These are phyloP conservation scores for Aspergillus amoenus DNA, from an alignment of 2,329 filamentous ascomycete species.

Conservation along the genomic window DNA sequence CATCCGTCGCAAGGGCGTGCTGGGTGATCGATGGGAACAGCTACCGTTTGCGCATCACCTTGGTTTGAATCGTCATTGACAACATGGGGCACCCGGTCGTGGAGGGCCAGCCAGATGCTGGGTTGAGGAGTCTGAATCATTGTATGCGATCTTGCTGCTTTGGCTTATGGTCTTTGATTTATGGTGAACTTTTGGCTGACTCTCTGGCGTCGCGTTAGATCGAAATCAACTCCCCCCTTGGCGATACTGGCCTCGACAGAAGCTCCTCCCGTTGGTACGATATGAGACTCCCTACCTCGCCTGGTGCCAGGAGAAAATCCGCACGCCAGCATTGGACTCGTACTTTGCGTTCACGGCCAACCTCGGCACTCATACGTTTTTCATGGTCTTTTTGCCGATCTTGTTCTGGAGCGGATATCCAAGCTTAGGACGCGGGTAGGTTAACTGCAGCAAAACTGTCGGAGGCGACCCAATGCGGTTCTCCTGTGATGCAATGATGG, in stretches of 20 bases:
- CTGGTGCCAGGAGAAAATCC: slow-evolving; percentile 74
- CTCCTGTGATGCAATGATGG: background rate
- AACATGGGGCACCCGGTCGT: slow-evolving; percentile 38
- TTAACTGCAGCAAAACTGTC: slow-evolving; percentile 20
- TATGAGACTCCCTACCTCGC: slow-evolving; percentile 96
- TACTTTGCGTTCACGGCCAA: slow-evolving; percentile 98
- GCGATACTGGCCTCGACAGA: slow-evolving; percentile 82
- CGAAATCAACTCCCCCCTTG: slow-evolving; percentile 79
- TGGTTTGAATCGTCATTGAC: slow-evolving; percentile 20
- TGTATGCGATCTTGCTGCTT: slow-evolving; percentile 47
- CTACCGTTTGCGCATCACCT: slow-evolving; percentile 16
- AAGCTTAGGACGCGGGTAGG: slow-evolving; percentile 81
- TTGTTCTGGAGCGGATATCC: slow-evolving; percentile 95
- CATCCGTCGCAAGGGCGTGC: slow-evolving; percentile 2
- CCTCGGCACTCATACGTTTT: slow-evolving; percentile 96
- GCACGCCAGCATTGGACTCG: slow-evolving; percentile 82
- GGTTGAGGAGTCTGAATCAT: slow-evolving; percentile 76
- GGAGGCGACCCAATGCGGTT: background rate
- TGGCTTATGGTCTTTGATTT: background rate
- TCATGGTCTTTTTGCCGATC: slow-evolving; percentile 92
- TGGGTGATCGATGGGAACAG: slow-evolving; percentile 23
- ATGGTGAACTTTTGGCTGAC: slow-evolving; percentile 15
- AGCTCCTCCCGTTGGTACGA: slow-evolving; percentile 79
- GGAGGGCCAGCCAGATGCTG: slow-evolving; percentile 56
- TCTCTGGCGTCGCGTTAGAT: slow-evolving; percentile 53